phyloP scores from a whole-genome alignment of 306 rosid genomes.

The Acacia acuminata region DNA sequence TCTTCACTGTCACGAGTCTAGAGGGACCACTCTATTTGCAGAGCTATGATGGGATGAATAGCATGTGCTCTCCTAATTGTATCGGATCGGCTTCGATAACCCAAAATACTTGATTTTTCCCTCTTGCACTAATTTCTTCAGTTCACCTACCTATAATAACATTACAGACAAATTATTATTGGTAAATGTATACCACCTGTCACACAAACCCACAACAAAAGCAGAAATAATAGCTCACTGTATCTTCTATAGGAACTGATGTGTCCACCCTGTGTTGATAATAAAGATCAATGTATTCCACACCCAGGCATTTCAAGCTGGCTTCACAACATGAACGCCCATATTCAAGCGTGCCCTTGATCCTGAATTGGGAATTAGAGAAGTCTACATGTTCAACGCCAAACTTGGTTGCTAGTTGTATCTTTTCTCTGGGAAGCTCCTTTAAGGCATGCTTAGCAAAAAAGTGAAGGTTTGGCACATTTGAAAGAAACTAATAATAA shows the following conservation, averaged over 20 bases:
- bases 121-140: not conserved
- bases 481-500: too few relatives aligned
- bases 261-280: not conserved
- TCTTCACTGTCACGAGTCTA: conserved; percentile 70
- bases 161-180: not conserved
- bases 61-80: conserved; percentile 8
- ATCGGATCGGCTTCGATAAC: not conserved
- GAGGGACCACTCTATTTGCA: conserved; percentile 24
- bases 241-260: not conserved
- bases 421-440: not conserved
- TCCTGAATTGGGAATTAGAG: not conserved
- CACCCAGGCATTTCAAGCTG: not conserved
- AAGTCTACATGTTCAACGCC: not conserved
- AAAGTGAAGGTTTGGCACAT: too few relatives aligned
- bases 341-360: not conserved
- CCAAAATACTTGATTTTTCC: conserved; percentile 6
- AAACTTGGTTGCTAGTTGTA: conserved; percentile 7
- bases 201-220: not conserved
- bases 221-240: not conserved
- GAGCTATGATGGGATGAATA: conserved; percentile 56
- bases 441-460: not conserved
- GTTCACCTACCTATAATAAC: not conserved
- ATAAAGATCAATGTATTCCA: conserved; percentile 7
- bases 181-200: not conserved
- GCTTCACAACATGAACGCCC: not conserved